These are phyloP conservation scores for Harringtonia aguacate DNA, from an alignment of 2,329 filamentous ascomycete genomes.

Conservation along the genomic window DNA sequence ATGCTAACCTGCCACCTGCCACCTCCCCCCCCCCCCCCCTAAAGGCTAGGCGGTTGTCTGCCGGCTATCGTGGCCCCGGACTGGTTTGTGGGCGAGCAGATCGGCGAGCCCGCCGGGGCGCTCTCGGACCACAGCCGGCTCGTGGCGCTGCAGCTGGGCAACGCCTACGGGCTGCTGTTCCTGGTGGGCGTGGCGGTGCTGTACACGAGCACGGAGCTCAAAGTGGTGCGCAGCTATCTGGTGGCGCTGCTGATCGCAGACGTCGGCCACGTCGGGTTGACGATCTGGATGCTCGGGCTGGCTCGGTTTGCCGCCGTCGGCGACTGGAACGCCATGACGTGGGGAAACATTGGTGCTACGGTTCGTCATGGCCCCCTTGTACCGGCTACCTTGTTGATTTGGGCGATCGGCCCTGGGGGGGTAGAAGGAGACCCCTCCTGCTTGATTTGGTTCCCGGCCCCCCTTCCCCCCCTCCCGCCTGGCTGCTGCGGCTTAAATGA, in stretches of 20 bases:
- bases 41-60: conserved; percentile 51
- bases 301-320: conserved; percentile 39
- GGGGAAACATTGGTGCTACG: conserved; percentile 61
- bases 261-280: conserved; percentile 55
- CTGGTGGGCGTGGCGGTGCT: conserved; percentile 54
- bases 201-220: conserved; percentile 52
- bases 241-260: conserved; percentile 55
- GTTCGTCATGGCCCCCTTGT: too few species aligned
- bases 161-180: conserved; percentile 56
- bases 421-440: too few species aligned
- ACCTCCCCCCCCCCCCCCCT: not conserved
- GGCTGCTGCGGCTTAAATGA: too few species aligned
- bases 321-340: conserved; percentile 60
- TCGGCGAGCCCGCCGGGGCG: conserved; percentile 27
- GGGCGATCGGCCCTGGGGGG: too few species aligned
- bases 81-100: conserved; percentile 55
- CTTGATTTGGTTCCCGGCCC: too few species aligned
- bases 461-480: too few species aligned
- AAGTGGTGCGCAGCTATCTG: conserved; percentile 57
- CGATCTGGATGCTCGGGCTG: conserved; percentile 46
- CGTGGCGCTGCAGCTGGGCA: conserved; percentile 58
- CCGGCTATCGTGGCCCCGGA: conserved; percentile 43
- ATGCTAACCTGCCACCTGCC: not conserved
- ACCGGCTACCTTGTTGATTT: too few species aligned
- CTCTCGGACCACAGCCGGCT: conserved; percentile 33